Percentiles rank a stretch among this genome's conserved stretches.
Evolutionary conservation across 768 basidiomycete genomes (phyloP).

Genomic region (Hygrocybe coccinea): DNA sequence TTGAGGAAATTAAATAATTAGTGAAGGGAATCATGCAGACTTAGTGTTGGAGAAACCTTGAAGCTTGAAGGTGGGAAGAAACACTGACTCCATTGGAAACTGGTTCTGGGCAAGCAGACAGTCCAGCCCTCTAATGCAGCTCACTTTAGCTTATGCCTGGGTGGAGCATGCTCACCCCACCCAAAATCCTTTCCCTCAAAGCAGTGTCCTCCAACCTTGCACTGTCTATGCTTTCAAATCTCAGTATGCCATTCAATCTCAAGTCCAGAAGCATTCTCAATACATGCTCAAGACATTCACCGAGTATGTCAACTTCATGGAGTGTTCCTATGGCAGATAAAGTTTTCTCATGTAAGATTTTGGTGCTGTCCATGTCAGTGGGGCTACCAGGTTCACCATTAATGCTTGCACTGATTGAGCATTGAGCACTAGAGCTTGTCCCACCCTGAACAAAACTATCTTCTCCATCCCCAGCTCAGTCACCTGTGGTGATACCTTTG

Average conservation of each 20-base stretch:
- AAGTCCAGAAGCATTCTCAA: conserved; percentile 67
- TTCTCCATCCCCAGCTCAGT: conserved; percentile 92
- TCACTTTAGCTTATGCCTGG: no score
- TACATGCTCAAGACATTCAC: conserved; percentile 85
- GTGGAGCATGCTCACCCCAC: no score
- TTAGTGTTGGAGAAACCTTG: no score
- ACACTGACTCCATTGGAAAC: no score
- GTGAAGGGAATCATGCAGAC: no score
- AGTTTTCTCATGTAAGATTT: conserved; percentile 84
- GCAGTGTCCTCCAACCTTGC: background rate
- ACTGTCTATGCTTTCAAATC: conserved; percentile 61
- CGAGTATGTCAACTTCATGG: conserved; percentile 77
- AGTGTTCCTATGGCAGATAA: conserved; percentile 58
- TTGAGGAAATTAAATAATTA: no score
- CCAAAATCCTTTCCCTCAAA: background rate
- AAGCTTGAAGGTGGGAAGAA: no score
- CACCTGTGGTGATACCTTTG: conserved; percentile 85
- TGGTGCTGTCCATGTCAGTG: conserved; percentile 93
- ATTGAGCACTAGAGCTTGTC: conserved; percentile 67
- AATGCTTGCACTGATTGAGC: conserved; percentile 77
- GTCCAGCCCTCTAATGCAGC: no score
- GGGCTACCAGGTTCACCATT: conserved; percentile 86
- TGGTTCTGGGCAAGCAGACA: no score
- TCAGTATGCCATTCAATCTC: conserved; percentile 72
- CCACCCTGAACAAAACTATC: conserved; percentile 72